Conservation (phyloP, 805 yeast species). For the Wickerhamomyces alni region DNA sequence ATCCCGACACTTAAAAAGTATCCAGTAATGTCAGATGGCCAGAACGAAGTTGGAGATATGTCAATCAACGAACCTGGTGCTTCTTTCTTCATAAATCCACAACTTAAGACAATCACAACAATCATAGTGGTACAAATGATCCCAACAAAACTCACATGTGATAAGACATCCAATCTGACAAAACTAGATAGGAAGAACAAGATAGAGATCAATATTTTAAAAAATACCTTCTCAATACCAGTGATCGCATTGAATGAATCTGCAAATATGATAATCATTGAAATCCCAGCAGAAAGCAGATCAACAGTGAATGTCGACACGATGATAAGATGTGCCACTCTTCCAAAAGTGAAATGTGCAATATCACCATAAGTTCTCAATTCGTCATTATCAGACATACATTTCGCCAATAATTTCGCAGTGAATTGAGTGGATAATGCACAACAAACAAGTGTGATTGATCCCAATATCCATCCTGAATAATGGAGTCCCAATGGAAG, state of each 20-base stretch:
- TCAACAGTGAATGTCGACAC: conserved; percentile 49
- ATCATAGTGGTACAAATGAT: conserved; percentile 48
- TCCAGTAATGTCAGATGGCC: conserved; percentile 31
- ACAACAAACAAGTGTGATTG: conserved; percentile 33
- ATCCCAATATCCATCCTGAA: conserved; percentile 61
- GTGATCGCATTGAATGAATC: conserved; percentile 54
- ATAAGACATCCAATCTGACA: conserved; percentile 48
- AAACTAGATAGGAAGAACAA: conserved; percentile 43
- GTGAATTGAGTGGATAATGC: conserved; percentile 48
- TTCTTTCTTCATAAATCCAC: conserved; percentile 38
- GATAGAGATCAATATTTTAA: conserved; percentile 36
- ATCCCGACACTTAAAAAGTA: conserved; percentile 53
- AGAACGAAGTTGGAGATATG: conserved; percentile 38
- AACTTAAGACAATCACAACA: conserved; percentile 36
- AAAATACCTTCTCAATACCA: conserved; percentile 28
- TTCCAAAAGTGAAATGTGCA: conserved; percentile 46
- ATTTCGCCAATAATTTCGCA: conserved; percentile 47
- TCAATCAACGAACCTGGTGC: conserved; percentile 52
- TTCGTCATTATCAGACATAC: conserved; percentile 33
- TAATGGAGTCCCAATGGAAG: conserved; percentile 63
- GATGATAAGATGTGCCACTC: conserved; percentile 34
- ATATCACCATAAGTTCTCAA: conserved; percentile 55
- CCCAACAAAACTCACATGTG: conserved; percentile 50
- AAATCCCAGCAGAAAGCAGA: conserved; percentile 53
- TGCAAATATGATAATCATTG: conserved; percentile 52